Evolutionary conservation across 805 yeast species (phyloP).

Genomic region (Priceomyces carsonii): DNA sequence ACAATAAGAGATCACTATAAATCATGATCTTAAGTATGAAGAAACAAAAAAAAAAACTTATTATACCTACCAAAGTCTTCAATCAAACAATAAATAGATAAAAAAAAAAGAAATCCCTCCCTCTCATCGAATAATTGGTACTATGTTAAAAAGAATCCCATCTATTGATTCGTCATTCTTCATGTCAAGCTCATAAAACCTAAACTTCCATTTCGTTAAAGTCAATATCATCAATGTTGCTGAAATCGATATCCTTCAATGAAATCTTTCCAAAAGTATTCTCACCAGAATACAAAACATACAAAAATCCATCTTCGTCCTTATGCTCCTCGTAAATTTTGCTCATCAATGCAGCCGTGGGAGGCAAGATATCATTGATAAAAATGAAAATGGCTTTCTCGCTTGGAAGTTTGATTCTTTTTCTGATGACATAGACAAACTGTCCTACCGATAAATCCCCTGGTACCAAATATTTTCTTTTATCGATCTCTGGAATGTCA

Average conservation of each 20-base stretch:
- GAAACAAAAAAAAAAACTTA: too few relatives aligned
- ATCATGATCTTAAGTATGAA: too few relatives aligned
- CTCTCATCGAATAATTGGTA: too few relatives aligned
- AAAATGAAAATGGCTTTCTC: slow-evolving; percentile 98
- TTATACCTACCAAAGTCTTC: too few relatives aligned
- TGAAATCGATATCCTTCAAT: slow-evolving; percentile 7
- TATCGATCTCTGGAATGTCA: slow-evolving; percentile 94
- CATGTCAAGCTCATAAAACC: too few relatives aligned
- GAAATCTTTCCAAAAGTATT: slow-evolving; percentile 79
- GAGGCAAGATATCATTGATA: slow-evolving; percentile 95
- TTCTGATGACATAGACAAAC: slow-evolving; percentile 95
- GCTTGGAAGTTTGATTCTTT: slow-evolving; percentile 91
- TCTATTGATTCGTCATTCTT: too few relatives aligned
- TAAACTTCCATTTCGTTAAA: slow-evolving; percentile 5
- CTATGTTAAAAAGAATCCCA: too few relatives aligned
- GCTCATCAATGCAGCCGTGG: slow-evolving; percentile 96
- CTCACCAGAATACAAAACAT: slow-evolving; percentile 95
- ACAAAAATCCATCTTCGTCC: slow-evolving; percentile 96
- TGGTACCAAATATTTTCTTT: slow-evolving; percentile 95
- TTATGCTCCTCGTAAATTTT: slow-evolving; percentile 94
- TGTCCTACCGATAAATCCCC: slow-evolving; percentile 96
- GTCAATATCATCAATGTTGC: slow-evolving; percentile 9
- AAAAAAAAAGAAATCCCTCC: too few relatives aligned
- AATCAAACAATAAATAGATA: too few relatives aligned
- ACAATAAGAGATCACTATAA: too few relatives aligned